Base-by-base conservation (phyloP, 345 rosid genomes). In the Eutrema yunnanense region DNA sequence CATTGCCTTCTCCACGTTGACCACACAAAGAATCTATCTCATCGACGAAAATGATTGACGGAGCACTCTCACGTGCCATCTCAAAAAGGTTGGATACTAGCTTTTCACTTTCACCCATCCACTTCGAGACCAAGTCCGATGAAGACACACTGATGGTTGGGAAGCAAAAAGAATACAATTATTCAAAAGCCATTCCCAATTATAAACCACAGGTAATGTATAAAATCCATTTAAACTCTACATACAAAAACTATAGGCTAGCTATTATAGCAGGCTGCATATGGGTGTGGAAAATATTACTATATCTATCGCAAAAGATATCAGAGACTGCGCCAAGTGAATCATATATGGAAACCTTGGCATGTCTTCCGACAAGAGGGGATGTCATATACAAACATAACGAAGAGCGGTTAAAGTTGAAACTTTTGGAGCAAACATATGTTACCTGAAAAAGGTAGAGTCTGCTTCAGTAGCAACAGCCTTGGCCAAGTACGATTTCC, bases 81-180 rank as follows among this genome's bases (percentile, higher is more conserved):
- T 89, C 84, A 71, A 92, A 89, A 71, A 92, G 96, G 72, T 85
- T 92, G 13, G 96, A 85, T 22, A 92, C 96, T 36, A 92, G 88
- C 85, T 92, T 92, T 71, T 92, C 98, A 77, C 98, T 92, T 81
- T 92, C 96, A 56, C 96, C 98, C 98, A 92, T 92, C 98, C 98
- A 92, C 82, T 92, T 92, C 30, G 98, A 92, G 36, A 92, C 96
- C 73, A 90, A 82, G 72, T 92, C 98, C 6, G 96, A 92, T 5
- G 98, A 92, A 70, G 98, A 92, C 66, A 92, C 84, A 79, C 96
- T 92, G 51, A 32, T 14, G 73, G 51, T 13, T 46, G 33, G 68
- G 64, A 71, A 67, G 47, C 49, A 57, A 67, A 50, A 30, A 48
- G 6, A 41, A 61, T 48, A 53, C 29, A 38, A 43, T 16, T 47